Evolutionary conservation across 179 eudicot species (phyloP), one percentile per base, ranked within the genome.

Genomic region (Sideroxylon spinosum): DNA sequence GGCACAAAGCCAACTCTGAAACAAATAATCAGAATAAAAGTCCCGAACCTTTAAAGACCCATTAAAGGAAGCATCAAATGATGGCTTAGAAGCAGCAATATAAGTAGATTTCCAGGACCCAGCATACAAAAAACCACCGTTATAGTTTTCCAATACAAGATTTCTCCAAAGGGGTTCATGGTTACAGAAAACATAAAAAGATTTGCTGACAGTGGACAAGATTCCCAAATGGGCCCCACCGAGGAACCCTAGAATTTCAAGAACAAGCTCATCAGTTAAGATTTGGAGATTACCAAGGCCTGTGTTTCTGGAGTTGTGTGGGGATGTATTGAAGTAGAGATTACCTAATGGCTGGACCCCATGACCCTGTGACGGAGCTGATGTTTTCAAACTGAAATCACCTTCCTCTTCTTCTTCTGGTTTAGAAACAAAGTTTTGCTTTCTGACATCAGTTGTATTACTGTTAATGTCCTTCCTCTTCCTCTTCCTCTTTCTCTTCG

Each of bases 1-100:
- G 46, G 98, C 98, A 89, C 98, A 95, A 5, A 95, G 84, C 98
- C 98, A 95, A 74, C 98, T 95, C 76, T 95, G 98, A 69, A 95
- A 95, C 88, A 95, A 74, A 84, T 90, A 95, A 89, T 95, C 98
- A 73, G 97, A 91, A 78, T 91, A 95, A 75, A 95, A 95, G 78
- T 95, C 97, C 72, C 87, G 82, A 77, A 95, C 83, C 72, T 62
- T 80, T 78, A 95, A 86, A 48, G 67, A 77, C 62, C 84, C 84
- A 55, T 78, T 55, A 48, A 59, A 65, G 8, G 82, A 69, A 77
- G 79, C 77, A 72, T 60, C 78, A 74, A 81, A 86, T 7, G 72
- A 61, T 2, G 91, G 86, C 46, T 61, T 86, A 82, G 65, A 79
- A 13, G 84, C 82, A 83, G 85, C 55, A 81, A 93, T 74, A 78